phyloP scores from a whole-genome alignment of 1,139 yeast genomes.

The Candida sanyaensis region DNA sequence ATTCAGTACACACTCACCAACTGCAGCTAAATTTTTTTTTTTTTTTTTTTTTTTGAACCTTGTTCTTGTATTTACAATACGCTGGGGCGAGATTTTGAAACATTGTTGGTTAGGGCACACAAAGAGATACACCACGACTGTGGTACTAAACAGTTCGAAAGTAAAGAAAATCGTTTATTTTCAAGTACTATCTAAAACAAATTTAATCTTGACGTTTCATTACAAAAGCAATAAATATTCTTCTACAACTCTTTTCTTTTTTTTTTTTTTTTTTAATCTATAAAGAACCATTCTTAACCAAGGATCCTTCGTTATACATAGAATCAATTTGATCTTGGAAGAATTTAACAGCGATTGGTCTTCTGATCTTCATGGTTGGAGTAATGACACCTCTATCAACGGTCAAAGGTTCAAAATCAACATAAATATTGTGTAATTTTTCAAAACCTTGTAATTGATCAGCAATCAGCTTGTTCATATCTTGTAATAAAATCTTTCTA shows the following conservation, averaged over 20 bases:
- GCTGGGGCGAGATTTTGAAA: too few species aligned
- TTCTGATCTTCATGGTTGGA: constrained; percentile 74
- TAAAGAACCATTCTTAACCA: constrained; percentile 16
- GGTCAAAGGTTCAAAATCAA: constrained; percentile 68
- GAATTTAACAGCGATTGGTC: constrained; percentile 56
- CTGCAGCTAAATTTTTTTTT: background rate
- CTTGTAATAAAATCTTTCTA: constrained; percentile 28
- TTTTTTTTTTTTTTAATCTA: too few species aligned
- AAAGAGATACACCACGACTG: too few species aligned
- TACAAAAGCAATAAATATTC: background rate
- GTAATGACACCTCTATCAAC: constrained; percentile 66
- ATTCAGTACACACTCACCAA: too few species aligned
- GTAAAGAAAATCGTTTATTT: too few species aligned
- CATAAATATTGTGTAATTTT: constrained; percentile 58
- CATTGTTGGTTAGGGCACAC: too few species aligned
- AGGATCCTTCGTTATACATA: constrained; percentile 63
- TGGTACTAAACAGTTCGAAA: too few species aligned
- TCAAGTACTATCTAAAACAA: background rate
- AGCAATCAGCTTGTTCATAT: constrained; percentile 27
- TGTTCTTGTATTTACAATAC: too few species aligned
- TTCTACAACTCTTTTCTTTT: background rate
- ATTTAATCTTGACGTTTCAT: constrained; percentile 17
- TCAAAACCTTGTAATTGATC: constrained; percentile 52
- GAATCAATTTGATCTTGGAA: constrained; percentile 48
- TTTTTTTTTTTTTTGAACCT: too few species aligned